Evolutionary conservation across 2,329 filamentous ascomycete species (phyloP).

Genomic region (Ciborinia camelliae): DNA sequence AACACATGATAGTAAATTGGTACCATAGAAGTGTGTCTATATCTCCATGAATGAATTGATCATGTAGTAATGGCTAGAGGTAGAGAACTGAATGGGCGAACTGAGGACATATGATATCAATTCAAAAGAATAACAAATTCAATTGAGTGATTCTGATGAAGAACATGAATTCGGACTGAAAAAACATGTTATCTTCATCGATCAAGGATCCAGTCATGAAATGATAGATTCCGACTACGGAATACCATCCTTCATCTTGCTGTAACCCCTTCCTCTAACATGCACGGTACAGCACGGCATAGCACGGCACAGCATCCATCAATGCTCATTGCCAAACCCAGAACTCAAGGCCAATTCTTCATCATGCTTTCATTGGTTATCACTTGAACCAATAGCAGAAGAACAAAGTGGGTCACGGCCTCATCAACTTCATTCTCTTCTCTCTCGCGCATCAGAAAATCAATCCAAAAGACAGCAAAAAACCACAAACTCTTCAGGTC

Average conservation of each 20-base stretch:
- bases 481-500: constrained; percentile 7
- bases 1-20: background rate
- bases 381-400: constrained; percentile 11
- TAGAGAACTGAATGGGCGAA: background rate
- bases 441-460: background rate
- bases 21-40: background rate
- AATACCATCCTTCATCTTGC: constrained; percentile 2
- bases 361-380: constrained; percentile 4
- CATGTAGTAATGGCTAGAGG: background rate
- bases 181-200: background rate
- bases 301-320: background rate
- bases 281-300: too few relatives aligned
- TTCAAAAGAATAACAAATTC: background rate
- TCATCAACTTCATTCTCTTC: background rate
- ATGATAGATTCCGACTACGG: constrained; percentile 9
- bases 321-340: background rate
- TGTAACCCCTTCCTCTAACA: background rate
- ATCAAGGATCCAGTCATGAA: constrained; percentile 9
- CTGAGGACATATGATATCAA: background rate
- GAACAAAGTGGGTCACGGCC: background rate
- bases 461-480: background rate
- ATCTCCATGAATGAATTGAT: background rate
- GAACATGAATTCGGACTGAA: constrained; percentile 8
- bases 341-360: background rate
- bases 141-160: background rate